phyloP scores from a whole-genome alignment of 129 eudicot genomes.

The Tagetes patula region DNA sequence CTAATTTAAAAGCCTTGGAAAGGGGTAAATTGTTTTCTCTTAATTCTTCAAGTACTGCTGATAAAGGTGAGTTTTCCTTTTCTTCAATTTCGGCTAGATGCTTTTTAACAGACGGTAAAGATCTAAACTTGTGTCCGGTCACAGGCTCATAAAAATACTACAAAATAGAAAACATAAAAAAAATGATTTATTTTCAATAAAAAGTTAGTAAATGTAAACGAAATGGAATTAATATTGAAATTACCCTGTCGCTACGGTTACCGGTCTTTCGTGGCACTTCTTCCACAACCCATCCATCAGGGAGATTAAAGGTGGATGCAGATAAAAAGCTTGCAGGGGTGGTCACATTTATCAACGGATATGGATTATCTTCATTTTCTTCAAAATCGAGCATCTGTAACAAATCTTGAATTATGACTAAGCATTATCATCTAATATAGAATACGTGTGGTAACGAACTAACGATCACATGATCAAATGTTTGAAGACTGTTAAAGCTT shows the following conservation, averaged over 20 bases:
- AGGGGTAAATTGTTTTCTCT: constrained; percentile 49
- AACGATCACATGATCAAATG: background rate
- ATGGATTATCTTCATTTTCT: constrained; percentile 35
- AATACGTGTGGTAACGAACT: background rate
- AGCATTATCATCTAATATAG: background rate
- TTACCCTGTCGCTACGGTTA: constrained; percentile 52
- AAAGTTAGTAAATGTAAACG: background rate
- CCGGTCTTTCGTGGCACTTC: constrained; percentile 57
- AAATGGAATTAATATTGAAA: background rate
- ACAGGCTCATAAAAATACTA: constrained; percentile 81
- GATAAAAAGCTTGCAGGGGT: constrained; percentile 22
- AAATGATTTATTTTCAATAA: background rate
- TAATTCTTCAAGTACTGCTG: constrained; percentile 41
- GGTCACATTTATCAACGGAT: constrained; percentile 41
- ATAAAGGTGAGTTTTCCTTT: constrained; percentile 42
- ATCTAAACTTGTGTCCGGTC: constrained; percentile 68
- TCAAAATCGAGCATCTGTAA: constrained; percentile 55
- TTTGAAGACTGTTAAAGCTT: constrained; percentile 6
- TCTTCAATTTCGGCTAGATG: constrained; percentile 50
- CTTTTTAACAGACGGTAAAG: constrained; percentile 46
- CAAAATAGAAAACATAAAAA: constrained; percentile 12
- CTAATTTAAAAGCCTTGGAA: constrained; percentile 47
- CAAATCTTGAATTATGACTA: constrained; percentile 12
- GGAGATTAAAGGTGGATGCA: constrained; percentile 38
- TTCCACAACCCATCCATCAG: constrained; percentile 92